Base-by-base conservation (phyloP, 441 rosid species). In the Adansonia madagascariensis region DNA sequence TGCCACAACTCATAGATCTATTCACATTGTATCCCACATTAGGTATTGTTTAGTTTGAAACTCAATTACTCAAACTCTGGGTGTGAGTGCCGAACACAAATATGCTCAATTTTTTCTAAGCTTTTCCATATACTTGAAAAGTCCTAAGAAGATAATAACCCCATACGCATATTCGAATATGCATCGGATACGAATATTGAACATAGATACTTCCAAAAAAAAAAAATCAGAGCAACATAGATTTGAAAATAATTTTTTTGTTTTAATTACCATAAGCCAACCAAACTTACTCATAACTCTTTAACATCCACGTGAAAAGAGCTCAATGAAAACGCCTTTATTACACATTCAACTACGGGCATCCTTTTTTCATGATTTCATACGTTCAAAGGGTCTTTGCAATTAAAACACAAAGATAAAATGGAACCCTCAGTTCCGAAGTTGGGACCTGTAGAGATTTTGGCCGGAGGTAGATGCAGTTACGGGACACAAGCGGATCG, bases 401-500 rank as follows among this genome's bases (percentile, higher is more conserved):
- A 24, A 1, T 11, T 7, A 22, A 24, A 59, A 44, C 71, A 74
- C 64, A 17, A 17, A 4, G 27, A 17, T 35, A 35, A 10, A 17
- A 74, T n/a, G 78, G n/a, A 39, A 35, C 41, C 41, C 77, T 82
- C 83, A 86, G 44, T 60, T 83, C 72, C 84, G 88, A 57, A 86
- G 88, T 75, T 89, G 92, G 78, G 92, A 84, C 53, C 84, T 83
- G 82, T 88, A 91, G 79, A 91, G 85, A 82, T 86, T 89, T 47
- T 72, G 59, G 75, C 85, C 92, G 3, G 90, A 82, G 71, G 80
- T 80, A 60, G 91, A 82, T 80, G 94, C 75, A 41, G 90, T 91
- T 59, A 92, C 17, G 0, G 98, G 96, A 78, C 87, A 85, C 56
- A 94, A 74, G 82, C 97, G 89, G 82, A 95, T 62, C 35, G 93